These are phyloP conservation scores for Aspergillus panamensis DNA, from an alignment of 495 filamentous ascomycete genomes.

Conservation along the genomic window DNA sequence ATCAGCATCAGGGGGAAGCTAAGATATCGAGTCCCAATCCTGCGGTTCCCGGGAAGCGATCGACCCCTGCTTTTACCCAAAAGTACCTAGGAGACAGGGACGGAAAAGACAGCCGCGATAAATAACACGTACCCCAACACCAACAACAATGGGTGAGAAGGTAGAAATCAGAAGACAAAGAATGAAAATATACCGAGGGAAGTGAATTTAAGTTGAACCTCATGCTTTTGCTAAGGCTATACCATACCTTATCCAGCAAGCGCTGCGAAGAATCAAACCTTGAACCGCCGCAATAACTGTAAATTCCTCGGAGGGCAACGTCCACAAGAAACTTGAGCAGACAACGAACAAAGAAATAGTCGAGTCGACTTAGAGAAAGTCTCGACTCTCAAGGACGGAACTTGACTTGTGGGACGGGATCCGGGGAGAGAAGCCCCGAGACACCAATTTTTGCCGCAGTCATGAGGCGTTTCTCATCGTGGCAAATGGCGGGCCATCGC, in stretches of 20 bases:
- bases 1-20: background rate
- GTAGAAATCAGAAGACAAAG: too few relatives aligned
- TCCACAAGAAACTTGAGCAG: too few relatives aligned
- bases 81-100: background rate
- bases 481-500: too few relatives aligned
- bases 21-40: constrained; percentile 5
- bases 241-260: background rate
- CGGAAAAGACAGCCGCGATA: background rate
- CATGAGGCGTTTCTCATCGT: background rate
- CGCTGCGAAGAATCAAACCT: background rate
- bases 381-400: too few relatives aligned
- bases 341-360: too few relatives aligned
- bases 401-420: background rate
- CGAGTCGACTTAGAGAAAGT: too few relatives aligned
- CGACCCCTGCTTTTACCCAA: background rate
- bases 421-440: background rate
- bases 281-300: too few relatives aligned
- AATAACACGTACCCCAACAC: background rate
- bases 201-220: background rate
- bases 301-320: too few relatives aligned
- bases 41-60: constrained; percentile 7
- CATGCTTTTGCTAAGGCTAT: background rate
- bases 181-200: background rate
- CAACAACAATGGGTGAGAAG: constrained; percentile 1
- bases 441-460: background rate